Percentiles rank a stretch among this genome's conserved stretches.
Evolutionary conservation across 78 protist genomes (phyloP).

Genomic region (Dictyostelium brefeldianum): DNA sequence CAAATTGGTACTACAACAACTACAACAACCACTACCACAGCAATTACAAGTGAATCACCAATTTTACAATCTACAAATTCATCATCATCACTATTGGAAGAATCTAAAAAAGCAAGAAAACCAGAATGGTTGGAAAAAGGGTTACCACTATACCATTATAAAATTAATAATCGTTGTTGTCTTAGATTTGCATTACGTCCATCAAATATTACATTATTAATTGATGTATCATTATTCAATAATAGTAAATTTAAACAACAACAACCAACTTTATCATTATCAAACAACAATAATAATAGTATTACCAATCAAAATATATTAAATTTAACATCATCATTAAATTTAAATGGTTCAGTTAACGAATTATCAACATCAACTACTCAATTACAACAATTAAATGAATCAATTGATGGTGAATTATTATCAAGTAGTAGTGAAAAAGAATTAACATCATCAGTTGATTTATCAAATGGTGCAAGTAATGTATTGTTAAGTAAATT

Average conservation of each 20-base stretch:
- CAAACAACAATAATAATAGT: neutral
- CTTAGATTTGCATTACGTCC: constrained; percentile 74
- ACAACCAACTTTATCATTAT: neutral
- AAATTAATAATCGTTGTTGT: constrained; percentile 62
- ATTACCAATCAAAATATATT: neutral
- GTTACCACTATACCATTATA: constrained; percentile 58
- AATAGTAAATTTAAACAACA: neutral
- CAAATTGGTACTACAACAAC: neutral
- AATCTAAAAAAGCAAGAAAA: constrained; percentile 14
- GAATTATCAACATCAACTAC: neutral
- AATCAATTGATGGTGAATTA: neutral
- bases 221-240: constrained; percentile 37
- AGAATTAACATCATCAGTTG: neutral
- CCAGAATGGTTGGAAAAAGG: constrained; percentile 75
- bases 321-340: neutral
- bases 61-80: neutral
- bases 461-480: neutral
- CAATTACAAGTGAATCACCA: neutral
- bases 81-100: neutral
- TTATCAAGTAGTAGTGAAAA: neutral
- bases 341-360: neutral
- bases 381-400: neutral
- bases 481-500: neutral
- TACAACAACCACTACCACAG: neutral
- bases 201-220: constrained; percentile 19